Percentiles rank a stretch among this genome's conserved stretches.
Evolutionary conservation across 2,329 filamentous ascomycete species (phyloP).

Genomic region (Alternaria infectoria): DNA sequence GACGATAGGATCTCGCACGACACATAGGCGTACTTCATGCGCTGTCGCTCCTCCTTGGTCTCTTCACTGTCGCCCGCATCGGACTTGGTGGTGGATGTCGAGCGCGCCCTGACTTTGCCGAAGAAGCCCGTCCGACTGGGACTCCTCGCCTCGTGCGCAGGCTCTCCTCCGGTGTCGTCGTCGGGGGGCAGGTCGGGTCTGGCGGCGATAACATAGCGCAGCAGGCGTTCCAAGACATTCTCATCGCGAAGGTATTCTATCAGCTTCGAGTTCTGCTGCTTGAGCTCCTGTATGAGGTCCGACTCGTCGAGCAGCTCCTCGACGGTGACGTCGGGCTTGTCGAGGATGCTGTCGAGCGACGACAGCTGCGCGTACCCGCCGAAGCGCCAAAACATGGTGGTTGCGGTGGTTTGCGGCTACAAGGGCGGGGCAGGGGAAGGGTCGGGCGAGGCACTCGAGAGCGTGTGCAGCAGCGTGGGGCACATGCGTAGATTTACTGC

Average conservation of each 20-base stretch:
- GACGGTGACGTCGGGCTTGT: constrained; percentile 91
- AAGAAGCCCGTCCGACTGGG: constrained; percentile 53
- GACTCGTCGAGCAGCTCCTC: constrained; percentile 96
- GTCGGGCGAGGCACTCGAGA: constrained; percentile 35
- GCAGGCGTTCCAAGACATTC: constrained; percentile 79
- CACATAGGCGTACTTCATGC: constrained; percentile 92
- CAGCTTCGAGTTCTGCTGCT: constrained; percentile 96
- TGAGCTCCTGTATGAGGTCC: constrained; percentile 95
- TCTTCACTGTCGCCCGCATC: constrained; percentile 54
- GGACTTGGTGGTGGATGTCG: constrained; percentile 52
- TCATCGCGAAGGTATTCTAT: constrained; percentile 95
- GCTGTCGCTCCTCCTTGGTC: constrained; percentile 86
- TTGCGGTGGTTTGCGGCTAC: constrained; percentile 30
- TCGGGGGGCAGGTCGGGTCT: constrained; percentile 55
- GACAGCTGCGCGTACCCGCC: constrained; percentile 98
- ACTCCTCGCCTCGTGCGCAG: constrained; percentile 49
- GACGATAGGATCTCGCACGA: constrained; percentile 92
- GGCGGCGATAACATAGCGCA: constrained; percentile 90
- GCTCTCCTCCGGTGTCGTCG: constrained; percentile 51
- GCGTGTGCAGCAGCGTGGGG: constrained; percentile 30
- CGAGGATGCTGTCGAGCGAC: constrained; percentile 93
- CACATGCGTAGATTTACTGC: constrained; percentile 27
- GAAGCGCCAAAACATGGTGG: constrained; percentile 99
- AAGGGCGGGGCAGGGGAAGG: constrained; percentile 35
- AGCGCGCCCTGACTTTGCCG: constrained; percentile 53